A percentile compares a stretch with the other conserved stretches of the same genome.
These are phyloP conservation scores for Pleurotus sapidus DNA, from an alignment of 768 basidiomycete species.

Conservation along the genomic window DNA sequence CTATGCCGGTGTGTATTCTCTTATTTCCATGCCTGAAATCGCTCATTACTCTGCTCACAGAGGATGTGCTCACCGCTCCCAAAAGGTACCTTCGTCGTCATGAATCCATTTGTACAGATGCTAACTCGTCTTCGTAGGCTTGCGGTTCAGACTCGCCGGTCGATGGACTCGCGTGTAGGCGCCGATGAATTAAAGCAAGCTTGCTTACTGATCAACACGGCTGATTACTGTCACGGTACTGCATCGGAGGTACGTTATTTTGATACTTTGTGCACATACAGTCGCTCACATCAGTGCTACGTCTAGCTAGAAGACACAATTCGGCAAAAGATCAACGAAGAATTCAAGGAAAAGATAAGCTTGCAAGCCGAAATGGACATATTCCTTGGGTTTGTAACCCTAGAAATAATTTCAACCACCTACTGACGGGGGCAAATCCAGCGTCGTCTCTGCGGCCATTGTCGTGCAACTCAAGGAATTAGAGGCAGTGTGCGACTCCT, in stretches of 20 bases:
- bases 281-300: neutral
- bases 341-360: constrained; percentile 75
- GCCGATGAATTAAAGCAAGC: constrained; percentile 72
- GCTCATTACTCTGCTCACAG: constrained; percentile 33
- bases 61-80: constrained; percentile 75
- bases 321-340: constrained; percentile 72
- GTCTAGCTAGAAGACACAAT: constrained; percentile 89
- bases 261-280: neutral
- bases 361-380: constrained; percentile 85
- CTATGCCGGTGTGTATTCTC: constrained; percentile 70
- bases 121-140: constrained; percentile 26
- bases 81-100: too few relatives aligned
- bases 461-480: constrained; percentile 79
- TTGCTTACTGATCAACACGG: constrained; percentile 92
- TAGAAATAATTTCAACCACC: neutral
- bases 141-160: constrained; percentile 50
- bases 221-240: constrained; percentile 94
- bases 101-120: neutral
- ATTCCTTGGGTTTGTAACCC: constrained; percentile 71
- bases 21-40: neutral
- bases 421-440: constrained; percentile 23
- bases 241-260: constrained; percentile 65
- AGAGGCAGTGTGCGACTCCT: constrained; percentile 77
- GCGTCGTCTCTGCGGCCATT: constrained; percentile 84
- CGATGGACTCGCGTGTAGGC: constrained; percentile 80